phyloP scores from a whole-genome alignment of 2,329 filamentous ascomycete genomes.

The Huntiella abstrusa region DNA sequence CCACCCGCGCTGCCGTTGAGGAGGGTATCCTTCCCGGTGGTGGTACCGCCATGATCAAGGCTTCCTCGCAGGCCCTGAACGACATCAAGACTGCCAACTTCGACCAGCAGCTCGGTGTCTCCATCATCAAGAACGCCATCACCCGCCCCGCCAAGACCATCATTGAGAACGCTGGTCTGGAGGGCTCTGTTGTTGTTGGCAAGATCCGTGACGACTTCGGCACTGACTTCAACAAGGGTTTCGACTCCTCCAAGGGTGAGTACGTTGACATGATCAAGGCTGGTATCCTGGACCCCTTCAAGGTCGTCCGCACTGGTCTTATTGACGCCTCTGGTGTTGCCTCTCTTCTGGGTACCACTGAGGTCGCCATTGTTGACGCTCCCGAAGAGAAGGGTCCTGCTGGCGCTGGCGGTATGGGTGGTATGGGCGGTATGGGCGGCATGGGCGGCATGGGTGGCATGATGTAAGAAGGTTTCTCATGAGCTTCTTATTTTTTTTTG shows the following conservation, averaged over 20 bases:
- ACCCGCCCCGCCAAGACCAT: conserved; percentile 87
- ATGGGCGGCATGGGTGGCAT: conserved; percentile 33
- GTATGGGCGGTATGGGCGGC: conserved; percentile 44
- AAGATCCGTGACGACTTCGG: conserved; percentile 93
- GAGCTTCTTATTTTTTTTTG: not conserved
- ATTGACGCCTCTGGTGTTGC: conserved; percentile 91
- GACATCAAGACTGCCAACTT: conserved; percentile 84
- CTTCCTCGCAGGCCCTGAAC: conserved; percentile 69
- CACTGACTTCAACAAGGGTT: conserved; percentile 92
- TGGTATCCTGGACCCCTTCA: conserved; percentile 97
- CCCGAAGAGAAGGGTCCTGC: conserved; percentile 71
- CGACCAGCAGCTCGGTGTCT: conserved; percentile 95
- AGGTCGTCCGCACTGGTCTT: conserved; percentile 94
- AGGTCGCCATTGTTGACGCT: conserved; percentile 94
- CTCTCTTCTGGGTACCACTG: conserved; percentile 89
- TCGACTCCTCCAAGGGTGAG: conserved; percentile 89
- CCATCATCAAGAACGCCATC: conserved; percentile 95
- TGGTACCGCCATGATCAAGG: conserved; percentile 96
- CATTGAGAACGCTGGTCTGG: conserved; percentile 90
- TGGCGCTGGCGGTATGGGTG: conserved; percentile 43
- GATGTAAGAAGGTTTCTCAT: conserved; percentile 29
- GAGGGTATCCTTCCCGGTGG: conserved; percentile 97
- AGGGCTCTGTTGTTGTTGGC: conserved; percentile 90
- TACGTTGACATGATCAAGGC: conserved; percentile 96
- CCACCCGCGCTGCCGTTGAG: conserved; percentile 93